Base-by-base conservation (phyloP, 805 yeast species). In the Ogataea trehaloabstinens region DNA sequence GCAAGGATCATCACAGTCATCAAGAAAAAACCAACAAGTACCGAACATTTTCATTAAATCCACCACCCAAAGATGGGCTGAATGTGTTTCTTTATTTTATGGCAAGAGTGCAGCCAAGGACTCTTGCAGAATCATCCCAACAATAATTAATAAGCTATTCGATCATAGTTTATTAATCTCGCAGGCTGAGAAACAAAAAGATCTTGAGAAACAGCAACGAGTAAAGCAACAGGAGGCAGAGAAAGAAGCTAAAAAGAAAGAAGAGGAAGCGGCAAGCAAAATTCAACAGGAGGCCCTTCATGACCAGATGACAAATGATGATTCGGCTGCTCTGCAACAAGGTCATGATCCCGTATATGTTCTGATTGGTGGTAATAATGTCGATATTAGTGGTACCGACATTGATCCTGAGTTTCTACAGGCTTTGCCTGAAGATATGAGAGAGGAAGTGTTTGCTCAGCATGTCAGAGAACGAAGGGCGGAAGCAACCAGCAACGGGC, bases 351-450 rank as follows among this genome's bases (percentile, higher is more conserved):
- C 95, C 0, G 69, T 85, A 0, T 74, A 72, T 66, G 88, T 90
- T 3, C 68, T 68, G 10, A 82, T 90, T 48, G 89, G 88, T 25
- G 95, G 84, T 18, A 63, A 82, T 19, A 80, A 80, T 35, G 89
- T 90, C 24, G 95, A 90, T 55, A 85, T 90, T 25, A 76, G 90
- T 28, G 95, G 93, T 0, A 81, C 95, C 3, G 96, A 86, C 38
- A 87, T 90, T 42, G 97, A 90, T 62, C 95, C 95, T 0, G 91
- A 85, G 49, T 90, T 88, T 57, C 68, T 90, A 44, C 84, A 82
- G 51, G 96, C 96, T 0, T 70, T 90, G 25, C 97, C 97, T 0
- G 95, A 87, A 31, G 93, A 86, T 37, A 85, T 90, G 85, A 70
- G 96, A 35, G 95, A 88, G 46, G 96, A 90, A 54, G 97, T 89